Base-by-base conservation (phyloP, 352 stramenopile species). In the Globisporangium cederbergense region DNA sequence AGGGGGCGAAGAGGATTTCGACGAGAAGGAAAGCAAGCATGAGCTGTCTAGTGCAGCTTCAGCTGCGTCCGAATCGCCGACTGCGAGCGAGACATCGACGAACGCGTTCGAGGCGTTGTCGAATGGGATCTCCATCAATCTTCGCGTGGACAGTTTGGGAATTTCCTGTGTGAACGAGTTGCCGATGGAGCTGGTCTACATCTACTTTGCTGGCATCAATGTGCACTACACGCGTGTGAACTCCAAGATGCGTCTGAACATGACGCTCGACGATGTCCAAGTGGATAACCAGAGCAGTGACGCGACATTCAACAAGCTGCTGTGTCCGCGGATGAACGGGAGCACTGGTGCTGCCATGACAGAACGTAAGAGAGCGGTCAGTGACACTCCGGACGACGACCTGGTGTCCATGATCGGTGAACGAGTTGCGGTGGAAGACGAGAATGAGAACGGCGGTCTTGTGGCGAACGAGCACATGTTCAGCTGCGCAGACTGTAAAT, bases 91-190 rank as follows among this genome's bases (percentile, higher is more conserved):
- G 57, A 71, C 77, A n/a, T 95, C 83, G 1, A 89, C 79, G 16
- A 90, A 79, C n/a, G 73, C 83, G 2, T 83, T 89, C 28, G 82
- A 91, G 16, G 75, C 83, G 11, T 53, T 91, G 32, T 82, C 72
- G 14, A 90, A 86, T 34, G 84, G 86, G 13, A 65, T 94, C 54
- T 75, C 79, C 8, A 66, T 95, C 30, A 78, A 93, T 64, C 25
- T 97, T 13, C 79, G 77, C 3, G 62, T 96, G 18, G 78, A 91
- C 54, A 81, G 87, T 63, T 77, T 97, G 51, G 88, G 87, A 11
- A 79, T 97, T 40, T 96, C 88, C 7, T 93, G 88, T 62, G 78
- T 97, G 38, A 96, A 97, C 49, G 79, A 93, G 59, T 69, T 91
- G 51, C 89, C 89, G 1, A 91, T 87, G 62, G 89, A 97, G 65